A percentile compares a stretch with the other conserved stretches of the same genome.
Conservation (phyloP, 2,329 filamentous ascomycete species). For the Periconia sp. region DNA sequence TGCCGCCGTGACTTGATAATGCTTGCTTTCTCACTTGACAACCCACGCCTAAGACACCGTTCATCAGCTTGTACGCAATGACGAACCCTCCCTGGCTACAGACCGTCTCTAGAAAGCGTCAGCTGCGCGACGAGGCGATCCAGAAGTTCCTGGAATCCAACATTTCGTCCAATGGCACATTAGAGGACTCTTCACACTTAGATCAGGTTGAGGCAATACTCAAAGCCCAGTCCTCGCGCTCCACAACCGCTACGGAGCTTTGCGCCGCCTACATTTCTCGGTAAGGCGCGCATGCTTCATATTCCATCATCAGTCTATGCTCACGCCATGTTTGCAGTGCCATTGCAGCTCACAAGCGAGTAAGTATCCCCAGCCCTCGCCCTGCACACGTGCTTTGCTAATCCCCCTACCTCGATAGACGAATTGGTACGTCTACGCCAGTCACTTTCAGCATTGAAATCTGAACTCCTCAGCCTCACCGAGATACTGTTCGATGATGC, state of each 20-base stretch:
- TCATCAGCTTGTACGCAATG: no score
- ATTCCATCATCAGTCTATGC: slow-evolving; percentile 30
- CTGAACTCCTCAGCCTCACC: slow-evolving; percentile 51
- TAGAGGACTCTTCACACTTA: slow-evolving; percentile 9
- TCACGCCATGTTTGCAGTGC: slow-evolving; percentile 43
- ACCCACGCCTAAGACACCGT: no score
- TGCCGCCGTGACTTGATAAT: no score
- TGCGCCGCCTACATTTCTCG: slow-evolving; percentile 38
- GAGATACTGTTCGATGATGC: slow-evolving; percentile 56
- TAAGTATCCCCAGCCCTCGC: slow-evolving; percentile 20
- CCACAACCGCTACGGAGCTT: slow-evolving; percentile 34
- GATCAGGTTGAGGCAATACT: slow-evolving; percentile 27
- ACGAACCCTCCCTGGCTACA: slow-evolving; percentile 34
- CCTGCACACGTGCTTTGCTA: slow-evolving; percentile 1
- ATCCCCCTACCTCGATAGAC: slow-evolving; percentile 49
- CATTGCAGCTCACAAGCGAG: slow-evolving; percentile 35
- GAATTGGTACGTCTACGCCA: slow-evolving; percentile 49
- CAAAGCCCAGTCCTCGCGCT: slow-evolving; percentile 30
- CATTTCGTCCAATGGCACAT: slow-evolving; percentile 8
- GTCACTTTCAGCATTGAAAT: slow-evolving; percentile 50
- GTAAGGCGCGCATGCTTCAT: slow-evolving; percentile 22
- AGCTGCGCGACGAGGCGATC: slow-evolving; percentile 32
- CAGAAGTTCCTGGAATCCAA: slow-evolving; percentile 24
- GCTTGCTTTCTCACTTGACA: slow-evolving; percentile 1
- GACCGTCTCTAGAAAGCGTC: slow-evolving; percentile 30